phyloP scores from a whole-genome alignment of 2,329 filamentous ascomycete species.

The Exophiala spinifera region DNA sequence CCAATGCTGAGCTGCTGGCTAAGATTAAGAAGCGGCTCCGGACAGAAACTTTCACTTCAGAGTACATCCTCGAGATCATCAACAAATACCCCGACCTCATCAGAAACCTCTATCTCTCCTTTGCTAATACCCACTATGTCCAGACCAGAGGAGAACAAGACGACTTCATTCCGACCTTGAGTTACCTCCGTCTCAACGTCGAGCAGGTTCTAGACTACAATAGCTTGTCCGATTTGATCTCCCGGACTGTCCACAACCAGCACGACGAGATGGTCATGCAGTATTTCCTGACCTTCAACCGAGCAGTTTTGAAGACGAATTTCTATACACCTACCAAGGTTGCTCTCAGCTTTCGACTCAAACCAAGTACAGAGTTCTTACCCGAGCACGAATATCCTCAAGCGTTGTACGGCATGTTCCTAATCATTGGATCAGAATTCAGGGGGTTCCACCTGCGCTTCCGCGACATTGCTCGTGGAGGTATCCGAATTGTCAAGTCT shows the following conservation, averaged over 20 bases:
- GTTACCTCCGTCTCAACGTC: conserved; percentile 63
- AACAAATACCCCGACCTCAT: conserved; percentile 83
- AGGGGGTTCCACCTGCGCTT: conserved; percentile 97
- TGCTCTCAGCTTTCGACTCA: conserved; percentile 90
- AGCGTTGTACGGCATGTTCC: conserved; percentile 95
- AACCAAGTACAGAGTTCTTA: conserved; percentile 71
- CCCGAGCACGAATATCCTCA: conserved; percentile 90
- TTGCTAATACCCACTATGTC: conserved; percentile 81
- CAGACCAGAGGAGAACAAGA: conserved; percentile 63
- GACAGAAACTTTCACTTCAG: conserved; percentile 94
- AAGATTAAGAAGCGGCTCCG: conserved; percentile 95
- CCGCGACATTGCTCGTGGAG: conserved; percentile 92
- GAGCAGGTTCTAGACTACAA: conserved; percentile 73
- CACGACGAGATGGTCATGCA: conserved; percentile 98
- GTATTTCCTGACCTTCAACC: conserved; percentile 94
- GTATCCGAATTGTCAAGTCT: conserved; percentile 98
- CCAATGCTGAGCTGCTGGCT: conserved; percentile 79
- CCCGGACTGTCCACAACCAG: conserved; percentile 80
- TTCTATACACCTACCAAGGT: conserved; percentile 98
- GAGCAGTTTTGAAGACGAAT: conserved; percentile 91
- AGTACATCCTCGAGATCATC: conserved; percentile 98
- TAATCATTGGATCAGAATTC: conserved; percentile 95
- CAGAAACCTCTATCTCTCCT: conserved; percentile 82
- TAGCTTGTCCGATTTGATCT: conserved; percentile 71
- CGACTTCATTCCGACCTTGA: conserved; percentile 68